These are phyloP conservation scores for Ophiobolus disseminans DNA, from an alignment of 2,329 filamentous ascomycete species.

Conservation along the genomic window DNA sequence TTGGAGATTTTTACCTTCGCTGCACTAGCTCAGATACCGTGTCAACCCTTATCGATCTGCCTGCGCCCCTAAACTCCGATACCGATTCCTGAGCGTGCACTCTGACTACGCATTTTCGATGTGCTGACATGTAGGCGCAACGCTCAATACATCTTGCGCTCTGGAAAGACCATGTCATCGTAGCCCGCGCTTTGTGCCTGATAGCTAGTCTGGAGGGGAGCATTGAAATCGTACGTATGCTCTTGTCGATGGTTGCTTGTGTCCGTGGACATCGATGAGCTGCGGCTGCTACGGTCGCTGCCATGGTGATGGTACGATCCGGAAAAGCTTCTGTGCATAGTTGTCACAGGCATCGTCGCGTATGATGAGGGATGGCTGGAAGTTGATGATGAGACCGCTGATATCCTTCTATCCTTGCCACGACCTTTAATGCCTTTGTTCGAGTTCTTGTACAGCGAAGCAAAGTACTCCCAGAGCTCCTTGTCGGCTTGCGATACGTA, in stretches of 20 bases:
- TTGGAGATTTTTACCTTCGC: constrained; percentile 18
- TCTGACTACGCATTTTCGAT: neutral
- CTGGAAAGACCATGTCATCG: constrained; percentile 47
- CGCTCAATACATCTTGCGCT: constrained; percentile 42
- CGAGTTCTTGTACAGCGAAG: constrained; percentile 90
- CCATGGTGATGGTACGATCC: constrained; percentile 33
- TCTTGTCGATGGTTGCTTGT: constrained; percentile 29
- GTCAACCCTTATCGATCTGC: constrained; percentile 11
- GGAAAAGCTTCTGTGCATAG: constrained; percentile 30
- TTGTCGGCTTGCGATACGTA: constrained; percentile 72
- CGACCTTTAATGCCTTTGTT: constrained; percentile 98
- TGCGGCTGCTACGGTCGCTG: constrained; percentile 45
- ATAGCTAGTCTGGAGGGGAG: constrained; percentile 33
- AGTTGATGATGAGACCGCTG: constrained; percentile 38
- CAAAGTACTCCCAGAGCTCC: constrained; percentile 84
- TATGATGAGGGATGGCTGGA: constrained; percentile 37
- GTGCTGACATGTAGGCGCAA: neutral
- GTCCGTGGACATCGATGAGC: constrained; percentile 46
- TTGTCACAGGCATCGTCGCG: constrained; percentile 23
- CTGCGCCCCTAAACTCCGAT: constrained; percentile 6
- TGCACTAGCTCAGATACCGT: constrained; percentile 30
- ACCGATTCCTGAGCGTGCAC: neutral
- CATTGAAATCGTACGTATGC: constrained; percentile 42
- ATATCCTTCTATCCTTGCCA: constrained; percentile 80
- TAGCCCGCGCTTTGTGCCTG: constrained; percentile 33